Conservation (phyloP, 208 protist genomes). For the Trypanosoma lewisi region DNA sequence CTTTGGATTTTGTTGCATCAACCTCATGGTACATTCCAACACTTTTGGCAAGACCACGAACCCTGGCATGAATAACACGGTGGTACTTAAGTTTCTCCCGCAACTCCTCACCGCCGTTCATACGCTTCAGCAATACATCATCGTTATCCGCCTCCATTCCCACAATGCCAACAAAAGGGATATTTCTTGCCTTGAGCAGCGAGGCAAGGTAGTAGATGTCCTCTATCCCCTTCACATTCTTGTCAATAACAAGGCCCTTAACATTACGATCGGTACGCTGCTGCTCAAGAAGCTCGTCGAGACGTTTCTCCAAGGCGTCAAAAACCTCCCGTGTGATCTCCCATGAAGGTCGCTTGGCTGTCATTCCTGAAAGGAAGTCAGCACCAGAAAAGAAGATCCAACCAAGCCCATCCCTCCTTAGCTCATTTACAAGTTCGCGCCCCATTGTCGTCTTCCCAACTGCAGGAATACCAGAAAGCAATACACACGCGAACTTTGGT, state of each 20-base stretch:
- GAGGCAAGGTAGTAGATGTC: constrained; percentile 80
- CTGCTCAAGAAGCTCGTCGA: constrained; percentile 73
- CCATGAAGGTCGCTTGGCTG: constrained; percentile 60
- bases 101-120: constrained; percentile 58
- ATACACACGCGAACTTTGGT: constrained; percentile 85
- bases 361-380: constrained; percentile 44
- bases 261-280: constrained; percentile 60
- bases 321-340: constrained; percentile 78
- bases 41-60: constrained; percentile 65
- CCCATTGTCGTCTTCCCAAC: constrained; percentile 81
- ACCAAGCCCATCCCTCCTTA: constrained; percentile 66
- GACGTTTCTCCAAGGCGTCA: constrained; percentile 68
- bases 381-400: constrained; percentile 89
- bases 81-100: constrained; percentile 85
- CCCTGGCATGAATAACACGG: constrained; percentile 74
- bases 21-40: constrained; percentile 78
- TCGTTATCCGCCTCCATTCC: constrained; percentile 74
- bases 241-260: constrained; percentile 86
- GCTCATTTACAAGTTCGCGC: constrained; percentile 66
- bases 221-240: constrained; percentile 85
- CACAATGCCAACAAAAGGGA: constrained; percentile 82
- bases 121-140: constrained; percentile 62
- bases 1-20: constrained; percentile 62
- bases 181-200: constrained; percentile 66
- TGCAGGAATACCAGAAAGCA: constrained; percentile 74